A percentile compares a stretch with the other conserved stretches of the same genome.
Evolutionary conservation across 805 yeast genomes (phyloP).

Genomic region (Candida ficus): DNA sequence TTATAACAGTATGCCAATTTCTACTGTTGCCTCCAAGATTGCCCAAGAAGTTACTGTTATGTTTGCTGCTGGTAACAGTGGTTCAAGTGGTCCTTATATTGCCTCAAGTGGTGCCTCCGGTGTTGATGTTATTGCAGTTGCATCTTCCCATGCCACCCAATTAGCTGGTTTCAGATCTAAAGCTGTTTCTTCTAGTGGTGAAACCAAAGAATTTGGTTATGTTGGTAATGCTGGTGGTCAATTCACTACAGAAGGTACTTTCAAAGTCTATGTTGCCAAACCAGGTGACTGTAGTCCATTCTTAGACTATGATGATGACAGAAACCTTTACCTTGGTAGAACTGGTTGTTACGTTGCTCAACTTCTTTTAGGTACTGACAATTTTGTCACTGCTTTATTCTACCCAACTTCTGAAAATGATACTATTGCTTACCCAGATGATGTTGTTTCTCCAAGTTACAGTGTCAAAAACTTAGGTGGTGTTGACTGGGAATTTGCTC

Average conservation of each 20-base stretch:
- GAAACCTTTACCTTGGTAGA: constrained; percentile 4
- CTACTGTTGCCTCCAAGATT: constrained; percentile 10
- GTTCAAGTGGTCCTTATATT: constrained; percentile 8
- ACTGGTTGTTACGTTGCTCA: constrained; percentile 1
- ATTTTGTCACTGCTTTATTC: neutral
- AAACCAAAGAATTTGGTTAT: constrained; percentile 6
- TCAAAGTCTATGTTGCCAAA: neutral
- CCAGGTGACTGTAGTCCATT: constrained; percentile 3
- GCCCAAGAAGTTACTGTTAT: constrained; percentile 10
- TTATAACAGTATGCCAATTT: constrained; percentile 9
- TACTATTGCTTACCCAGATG: neutral
- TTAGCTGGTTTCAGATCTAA: constrained; percentile 4
- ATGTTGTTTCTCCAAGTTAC: neutral
- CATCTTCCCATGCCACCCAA: constrained; percentile 11
- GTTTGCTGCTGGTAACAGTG: constrained; percentile 17
- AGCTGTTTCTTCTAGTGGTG: constrained; percentile 9
- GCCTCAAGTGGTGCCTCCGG: constrained; percentile 15
- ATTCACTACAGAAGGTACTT: constrained; percentile 4
- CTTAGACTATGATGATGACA: neutral
- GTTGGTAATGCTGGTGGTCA: constrained; percentile 2
- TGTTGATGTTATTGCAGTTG: constrained; percentile 11
- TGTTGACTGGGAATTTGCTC: constrained; percentile 7
- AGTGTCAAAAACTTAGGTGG: constrained; percentile 1
- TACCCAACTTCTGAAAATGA: constrained; percentile 1
- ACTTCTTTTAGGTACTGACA: neutral